phyloP scores from a whole-genome alignment of 495 filamentous ascomycete species.

The Hypoxylon perforatum region DNA sequence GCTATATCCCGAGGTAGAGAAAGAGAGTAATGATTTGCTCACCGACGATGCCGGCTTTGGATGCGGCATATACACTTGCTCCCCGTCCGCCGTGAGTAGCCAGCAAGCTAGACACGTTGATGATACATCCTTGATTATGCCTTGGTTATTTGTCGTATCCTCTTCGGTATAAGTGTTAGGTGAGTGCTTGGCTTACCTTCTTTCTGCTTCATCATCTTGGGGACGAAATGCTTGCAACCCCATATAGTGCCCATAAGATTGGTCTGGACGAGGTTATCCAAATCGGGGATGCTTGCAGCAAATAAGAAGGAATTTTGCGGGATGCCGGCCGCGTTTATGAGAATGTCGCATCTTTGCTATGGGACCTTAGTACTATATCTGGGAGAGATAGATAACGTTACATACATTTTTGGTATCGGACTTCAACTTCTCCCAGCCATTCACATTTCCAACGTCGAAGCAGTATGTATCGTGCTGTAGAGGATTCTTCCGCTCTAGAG shows the following conservation, averaged over 20 bases:
- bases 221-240: constrained; percentile 68
- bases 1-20: constrained; percentile 12
- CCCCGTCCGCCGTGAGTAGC: constrained; percentile 71
- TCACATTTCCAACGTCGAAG: constrained; percentile 32
- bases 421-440: constrained; percentile 36
- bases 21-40: constrained; percentile 19
- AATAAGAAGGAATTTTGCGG: constrained; percentile 69
- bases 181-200: constrained; percentile 36
- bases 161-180: background rate
- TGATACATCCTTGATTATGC: constrained; percentile 68
- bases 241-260: constrained; percentile 80
- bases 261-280: constrained; percentile 66
- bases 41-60: constrained; percentile 82
- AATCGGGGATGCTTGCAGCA: constrained; percentile 48
- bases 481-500: constrained; percentile 23
- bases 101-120: constrained; percentile 82
- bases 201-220: constrained; percentile 58
- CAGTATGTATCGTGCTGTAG: constrained; percentile 22
- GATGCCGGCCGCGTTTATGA: constrained; percentile 82
- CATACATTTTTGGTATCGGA: constrained; percentile 19
- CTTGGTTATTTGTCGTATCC: constrained; percentile 2
- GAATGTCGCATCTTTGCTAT: constrained; percentile 60
- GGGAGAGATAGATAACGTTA: constrained; percentile 2
- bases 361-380: background rate
- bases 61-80: constrained; percentile 78